Conservation (phyloP, 192 early-diverging fungal genomes). For the Fimicolochytrium jonesii region DNA sequence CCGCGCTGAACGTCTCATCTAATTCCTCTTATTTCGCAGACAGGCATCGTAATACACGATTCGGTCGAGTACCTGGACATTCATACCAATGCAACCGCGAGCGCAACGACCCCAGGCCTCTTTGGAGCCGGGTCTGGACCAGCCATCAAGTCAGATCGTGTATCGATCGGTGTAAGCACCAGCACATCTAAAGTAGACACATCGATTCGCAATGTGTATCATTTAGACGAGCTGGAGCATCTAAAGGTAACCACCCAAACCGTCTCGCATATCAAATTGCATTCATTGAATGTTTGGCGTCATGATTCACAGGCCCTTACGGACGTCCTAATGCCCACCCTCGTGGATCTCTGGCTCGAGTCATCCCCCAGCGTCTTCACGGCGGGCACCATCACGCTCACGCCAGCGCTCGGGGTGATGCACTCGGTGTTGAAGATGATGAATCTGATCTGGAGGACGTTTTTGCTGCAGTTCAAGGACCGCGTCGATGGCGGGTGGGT, state of each 20-base stretch:
- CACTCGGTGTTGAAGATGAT: slow-evolving; percentile 60
- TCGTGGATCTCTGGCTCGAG: slow-evolving; percentile 78
- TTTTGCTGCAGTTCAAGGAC: slow-evolving; percentile 23
- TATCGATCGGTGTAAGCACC: slow-evolving; percentile 11
- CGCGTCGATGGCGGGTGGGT: slow-evolving; percentile 36
- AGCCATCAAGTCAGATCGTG: slow-evolving; percentile 37
- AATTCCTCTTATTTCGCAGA: no score
- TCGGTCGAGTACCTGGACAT: no score
- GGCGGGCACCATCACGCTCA: slow-evolving; percentile 38
- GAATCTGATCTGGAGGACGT: slow-evolving; percentile 65
- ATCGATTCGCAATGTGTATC: slow-evolving; percentile 16
- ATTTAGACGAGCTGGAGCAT: slow-evolving; percentile 7
- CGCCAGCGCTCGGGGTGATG: slow-evolving; percentile 59
- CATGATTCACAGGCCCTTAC: slow-evolving; percentile 33
- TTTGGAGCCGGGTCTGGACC: slow-evolving; percentile 6
- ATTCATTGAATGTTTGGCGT: no score
- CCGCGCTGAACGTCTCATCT: no score
- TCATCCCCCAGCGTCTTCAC: slow-evolving; percentile 65
- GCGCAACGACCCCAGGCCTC: slow-evolving; percentile 40
- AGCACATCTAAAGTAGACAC: slow-evolving; percentile 10
- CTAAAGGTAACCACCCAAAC: no score
- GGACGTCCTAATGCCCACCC: slow-evolving; percentile 56
- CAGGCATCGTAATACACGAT: no score
- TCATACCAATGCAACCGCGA: no score
- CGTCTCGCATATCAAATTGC: no score